A percentile compares a stretch with the other conserved stretches of the same genome.
phyloP scores from a whole-genome alignment of 2,329 filamentous ascomycete species.

The Colletotrichum theobromicola region DNA sequence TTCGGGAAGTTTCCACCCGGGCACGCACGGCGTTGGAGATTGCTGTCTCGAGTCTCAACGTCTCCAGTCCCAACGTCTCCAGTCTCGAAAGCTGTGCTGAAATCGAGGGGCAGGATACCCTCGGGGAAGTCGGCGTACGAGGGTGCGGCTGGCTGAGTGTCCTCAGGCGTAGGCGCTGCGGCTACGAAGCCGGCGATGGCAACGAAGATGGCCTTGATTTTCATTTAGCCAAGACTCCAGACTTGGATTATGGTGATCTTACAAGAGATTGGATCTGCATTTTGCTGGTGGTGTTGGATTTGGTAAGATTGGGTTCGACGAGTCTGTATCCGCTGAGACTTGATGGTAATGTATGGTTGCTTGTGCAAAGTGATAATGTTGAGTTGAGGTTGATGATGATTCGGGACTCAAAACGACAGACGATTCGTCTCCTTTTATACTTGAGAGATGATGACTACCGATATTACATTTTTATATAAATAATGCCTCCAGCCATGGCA shows the following conservation, averaged over 20 bases:
- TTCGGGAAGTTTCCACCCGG: neutral
- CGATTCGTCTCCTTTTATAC: neutral
- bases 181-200: neutral
- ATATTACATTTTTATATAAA: rapidly evolving
- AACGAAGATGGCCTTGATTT: neutral
- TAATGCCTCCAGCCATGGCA: neutral
- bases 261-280: neutral
- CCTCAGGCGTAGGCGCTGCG: neutral
- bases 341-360: neutral
- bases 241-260: neutral
- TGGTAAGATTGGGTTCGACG: neutral
- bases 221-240: rapidly evolving
- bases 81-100: neutral
- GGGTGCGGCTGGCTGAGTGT: neutral
- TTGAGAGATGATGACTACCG: neutral
- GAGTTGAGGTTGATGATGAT: neutral
- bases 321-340: neutral
- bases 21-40: neutral
- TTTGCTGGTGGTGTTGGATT: neutral
- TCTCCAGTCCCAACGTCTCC: neutral
- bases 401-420: neutral
- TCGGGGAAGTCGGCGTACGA: neutral
- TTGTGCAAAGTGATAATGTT: neutral
- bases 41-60: neutral
- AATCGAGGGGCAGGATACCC: neutral